phyloP scores from a whole-genome alignment of 177 flowering plant species.

The Vitis hybrid region DNA sequence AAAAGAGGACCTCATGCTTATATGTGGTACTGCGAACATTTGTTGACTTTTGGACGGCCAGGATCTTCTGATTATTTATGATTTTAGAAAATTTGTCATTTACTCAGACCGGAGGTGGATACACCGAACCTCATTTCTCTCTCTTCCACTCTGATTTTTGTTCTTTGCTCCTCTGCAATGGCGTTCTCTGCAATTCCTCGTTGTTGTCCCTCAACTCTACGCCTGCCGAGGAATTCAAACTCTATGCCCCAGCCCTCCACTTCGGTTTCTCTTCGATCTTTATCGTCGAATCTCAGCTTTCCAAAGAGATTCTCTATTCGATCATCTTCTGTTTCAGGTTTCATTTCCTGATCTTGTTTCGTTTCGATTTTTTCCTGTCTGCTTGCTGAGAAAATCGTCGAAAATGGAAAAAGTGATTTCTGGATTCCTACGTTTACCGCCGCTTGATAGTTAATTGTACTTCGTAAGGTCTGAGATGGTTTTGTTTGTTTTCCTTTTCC shows the following conservation, averaged over 20 bases:
- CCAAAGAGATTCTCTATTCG: conserved; percentile 36
- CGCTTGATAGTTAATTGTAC: no score
- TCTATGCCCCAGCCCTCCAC: conserved; percentile 3
- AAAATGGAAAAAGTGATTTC: no score
- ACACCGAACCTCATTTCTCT: not conserved
- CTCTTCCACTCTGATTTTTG: not conserved
- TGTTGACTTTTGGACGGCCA: not conserved
- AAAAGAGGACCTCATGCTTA: no score
- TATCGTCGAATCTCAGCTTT: conserved; percentile 21
- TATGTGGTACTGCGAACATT: no score
- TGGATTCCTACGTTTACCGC: not conserved
- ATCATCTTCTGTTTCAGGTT: conserved; percentile 38
- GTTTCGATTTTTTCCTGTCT: not conserved
- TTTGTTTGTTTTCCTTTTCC: no score
- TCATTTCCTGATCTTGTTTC: not conserved
- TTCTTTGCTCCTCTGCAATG: conserved; percentile 16
- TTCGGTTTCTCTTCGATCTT: conserved; percentile 33
- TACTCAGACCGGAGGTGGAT: no score
- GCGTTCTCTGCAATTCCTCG: conserved; percentile 33
- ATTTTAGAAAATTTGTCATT: not conserved
- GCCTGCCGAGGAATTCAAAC: conserved; percentile 4
- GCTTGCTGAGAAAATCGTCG: not conserved
- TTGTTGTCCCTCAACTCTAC: conserved; percentile 18
- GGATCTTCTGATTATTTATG: not conserved
- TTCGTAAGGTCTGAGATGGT: no score